A percentile compares a stretch with the other conserved stretches of the same genome.
Conservation (phyloP, 768 basidiomycete species). For the Tylopilus intermedius region DNA sequence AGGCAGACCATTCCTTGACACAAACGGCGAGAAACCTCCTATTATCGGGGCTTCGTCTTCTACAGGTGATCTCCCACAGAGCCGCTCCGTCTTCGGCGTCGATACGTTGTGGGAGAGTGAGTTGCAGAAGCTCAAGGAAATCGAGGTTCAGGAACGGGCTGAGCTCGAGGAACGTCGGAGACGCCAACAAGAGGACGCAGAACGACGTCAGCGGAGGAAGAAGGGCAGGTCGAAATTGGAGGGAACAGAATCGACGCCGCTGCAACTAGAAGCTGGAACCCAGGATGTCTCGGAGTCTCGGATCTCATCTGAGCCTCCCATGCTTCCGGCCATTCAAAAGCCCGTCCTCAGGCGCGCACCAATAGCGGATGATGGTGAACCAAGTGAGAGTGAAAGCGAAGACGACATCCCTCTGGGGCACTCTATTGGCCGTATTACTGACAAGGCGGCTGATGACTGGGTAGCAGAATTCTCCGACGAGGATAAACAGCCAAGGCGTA, state of each 20-base stretch:
- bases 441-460: constrained; percentile 34
- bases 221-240: constrained; percentile 46
- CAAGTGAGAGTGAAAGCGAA: constrained; percentile 49
- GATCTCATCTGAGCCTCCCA: constrained; percentile 23
- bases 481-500: constrained; percentile 46
- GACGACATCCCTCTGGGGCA: constrained; percentile 21
- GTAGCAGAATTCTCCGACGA: constrained; percentile 64
- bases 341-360: constrained; percentile 29
- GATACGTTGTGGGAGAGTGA: constrained; percentile 93
- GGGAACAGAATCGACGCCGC: constrained; percentile 32
- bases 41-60: constrained; percentile 30
- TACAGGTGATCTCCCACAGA: constrained; percentile 35
- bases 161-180: constrained; percentile 51
- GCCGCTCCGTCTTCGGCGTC: constrained; percentile 86
- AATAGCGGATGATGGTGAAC: constrained; percentile 36
- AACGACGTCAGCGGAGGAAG: constrained; percentile 31
- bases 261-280: constrained; percentile 31
- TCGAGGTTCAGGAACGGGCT: constrained; percentile 62
- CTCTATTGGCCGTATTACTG: constrained; percentile 14
- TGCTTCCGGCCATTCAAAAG: constrained; percentile 35
- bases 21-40: constrained; percentile 40
- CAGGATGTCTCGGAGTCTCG: constrained; percentile 23
- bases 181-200: constrained; percentile 43
- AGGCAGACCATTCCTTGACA: constrained; percentile 62
- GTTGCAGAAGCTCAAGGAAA: constrained; percentile 70